Conservation (phyloP, 2,329 filamentous ascomycete species). For the Fonsecaea nubica region DNA sequence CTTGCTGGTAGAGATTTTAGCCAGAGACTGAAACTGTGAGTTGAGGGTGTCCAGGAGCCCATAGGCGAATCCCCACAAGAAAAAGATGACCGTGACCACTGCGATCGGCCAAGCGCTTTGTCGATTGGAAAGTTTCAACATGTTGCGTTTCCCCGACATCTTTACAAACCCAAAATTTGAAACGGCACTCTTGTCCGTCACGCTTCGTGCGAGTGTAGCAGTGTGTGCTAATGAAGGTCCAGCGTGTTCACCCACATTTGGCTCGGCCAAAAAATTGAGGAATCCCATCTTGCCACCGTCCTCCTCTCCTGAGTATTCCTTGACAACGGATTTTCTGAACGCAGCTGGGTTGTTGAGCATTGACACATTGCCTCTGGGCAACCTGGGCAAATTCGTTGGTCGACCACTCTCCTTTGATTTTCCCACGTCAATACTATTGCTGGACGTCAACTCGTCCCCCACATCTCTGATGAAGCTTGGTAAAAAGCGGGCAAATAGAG, state of each 20-base stretch:
- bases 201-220: constrained; percentile 45
- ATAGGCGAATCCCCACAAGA: constrained; percentile 90
- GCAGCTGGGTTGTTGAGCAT: constrained; percentile 41
- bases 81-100: constrained; percentile 79
- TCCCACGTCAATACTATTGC: constrained; percentile 34
- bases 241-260: constrained; percentile 21
- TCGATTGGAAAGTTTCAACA: constrained; percentile 63
- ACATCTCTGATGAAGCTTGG: constrained; percentile 63
- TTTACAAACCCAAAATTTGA: constrained; percentile 69
- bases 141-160: constrained; percentile 62
- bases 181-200: constrained; percentile 39
- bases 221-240: constrained; percentile 31
- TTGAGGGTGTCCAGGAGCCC: constrained; percentile 85
- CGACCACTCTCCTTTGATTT: constrained; percentile 23
- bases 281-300: constrained; percentile 41
- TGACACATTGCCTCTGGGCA: constrained; percentile 25
- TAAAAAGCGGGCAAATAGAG: constrained; percentile 71
- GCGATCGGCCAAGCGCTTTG: constrained; percentile 65
- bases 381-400: background rate
- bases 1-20: constrained; percentile 55
- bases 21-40: constrained; percentile 62
- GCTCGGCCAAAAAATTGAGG: constrained; percentile 38
- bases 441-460: constrained; percentile 39
- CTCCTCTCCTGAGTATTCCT: constrained; percentile 37
- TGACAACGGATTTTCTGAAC: constrained; percentile 31